A percentile compares a stretch with the other conserved stretches of the same genome.
phyloP scores from a whole-genome alignment of 2,329 filamentous ascomycete genomes.

The Zymoseptoria pseudotritici region DNA sequence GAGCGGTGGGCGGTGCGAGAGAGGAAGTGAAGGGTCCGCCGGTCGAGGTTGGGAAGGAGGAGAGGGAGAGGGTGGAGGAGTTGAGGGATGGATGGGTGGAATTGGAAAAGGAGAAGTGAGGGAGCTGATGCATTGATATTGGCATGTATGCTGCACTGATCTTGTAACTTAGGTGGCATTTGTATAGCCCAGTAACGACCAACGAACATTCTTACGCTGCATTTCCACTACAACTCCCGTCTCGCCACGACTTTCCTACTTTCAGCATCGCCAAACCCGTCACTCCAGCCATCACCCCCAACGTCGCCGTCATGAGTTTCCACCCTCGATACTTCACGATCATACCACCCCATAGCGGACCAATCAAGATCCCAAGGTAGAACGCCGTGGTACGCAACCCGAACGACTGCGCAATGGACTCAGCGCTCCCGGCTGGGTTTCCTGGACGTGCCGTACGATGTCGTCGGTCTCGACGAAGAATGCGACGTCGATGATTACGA shows the following conservation, averaged over 20 bases:
- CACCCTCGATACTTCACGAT: neutral
- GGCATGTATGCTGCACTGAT: neutral
- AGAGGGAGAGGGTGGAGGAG: constrained; percentile 35
- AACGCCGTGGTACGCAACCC: too few species aligned
- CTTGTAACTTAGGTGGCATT: neutral
- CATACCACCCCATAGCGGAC: neutral
- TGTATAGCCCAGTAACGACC: neutral
- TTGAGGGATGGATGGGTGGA: constrained; percentile 36
- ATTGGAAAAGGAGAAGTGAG: neutral
- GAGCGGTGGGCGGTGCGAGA: constrained; percentile 13
- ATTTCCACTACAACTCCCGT: neutral
- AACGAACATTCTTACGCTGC: neutral
- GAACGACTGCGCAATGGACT: too few species aligned
- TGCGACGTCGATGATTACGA: too few species aligned
- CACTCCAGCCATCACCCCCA: neutral
- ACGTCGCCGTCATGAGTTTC: neutral
- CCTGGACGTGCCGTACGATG: too few species aligned
- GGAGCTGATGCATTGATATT: neutral
- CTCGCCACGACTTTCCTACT: neutral
- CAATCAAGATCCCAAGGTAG: neutral
- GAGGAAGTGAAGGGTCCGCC: constrained; percentile 41
- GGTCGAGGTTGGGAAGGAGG: constrained; percentile 40
- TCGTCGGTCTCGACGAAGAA: too few species aligned
- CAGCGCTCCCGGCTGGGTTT: too few species aligned
- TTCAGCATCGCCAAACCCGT: neutral